Conservation (phyloP, 257 asterid species). For the Solanum pimpinellifolium region DNA sequence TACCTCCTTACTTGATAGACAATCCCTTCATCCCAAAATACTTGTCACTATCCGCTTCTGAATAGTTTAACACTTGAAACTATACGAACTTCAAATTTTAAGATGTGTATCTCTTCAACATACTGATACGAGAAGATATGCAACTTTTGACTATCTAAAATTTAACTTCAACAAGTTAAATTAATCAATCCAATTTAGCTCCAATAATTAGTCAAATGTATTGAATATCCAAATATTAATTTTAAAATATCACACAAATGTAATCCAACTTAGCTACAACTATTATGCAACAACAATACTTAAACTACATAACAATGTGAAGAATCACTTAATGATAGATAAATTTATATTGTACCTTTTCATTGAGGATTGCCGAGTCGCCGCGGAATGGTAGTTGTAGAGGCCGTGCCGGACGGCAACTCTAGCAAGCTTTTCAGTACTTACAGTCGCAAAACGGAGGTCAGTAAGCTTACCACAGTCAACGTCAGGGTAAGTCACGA, state of each 20-base stretch:
- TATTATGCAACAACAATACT: background rate
- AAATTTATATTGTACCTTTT: background rate
- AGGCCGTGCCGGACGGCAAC: conserved; percentile 57
- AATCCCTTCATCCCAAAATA: background rate
- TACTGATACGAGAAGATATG: background rate
- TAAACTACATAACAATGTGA: background rate
- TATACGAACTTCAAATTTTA: background rate
- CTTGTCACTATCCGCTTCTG: background rate
- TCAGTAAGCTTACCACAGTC: conserved; percentile 62
- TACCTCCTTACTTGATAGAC: background rate
- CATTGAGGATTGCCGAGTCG: background rate
- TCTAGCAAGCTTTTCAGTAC: conserved; percentile 78
- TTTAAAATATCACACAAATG: background rate
- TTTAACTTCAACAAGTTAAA: background rate
- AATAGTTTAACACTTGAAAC: background rate
- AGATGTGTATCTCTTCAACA: background rate
- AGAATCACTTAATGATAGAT: background rate
- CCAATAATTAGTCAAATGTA: background rate
- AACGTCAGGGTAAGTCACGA: conserved; percentile 27
- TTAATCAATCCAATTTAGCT: background rate
- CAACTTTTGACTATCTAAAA: background rate
- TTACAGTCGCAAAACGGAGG: conserved; percentile 50
- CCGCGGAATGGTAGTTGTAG: conserved; percentile 38
- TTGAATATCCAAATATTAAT: background rate
- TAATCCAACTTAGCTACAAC: background rate